Evolutionary conservation across 148 eudicot species (phyloP), one percentile per base, ranked within the genome.

Genomic region (Rhododendron ferrugineum): DNA sequence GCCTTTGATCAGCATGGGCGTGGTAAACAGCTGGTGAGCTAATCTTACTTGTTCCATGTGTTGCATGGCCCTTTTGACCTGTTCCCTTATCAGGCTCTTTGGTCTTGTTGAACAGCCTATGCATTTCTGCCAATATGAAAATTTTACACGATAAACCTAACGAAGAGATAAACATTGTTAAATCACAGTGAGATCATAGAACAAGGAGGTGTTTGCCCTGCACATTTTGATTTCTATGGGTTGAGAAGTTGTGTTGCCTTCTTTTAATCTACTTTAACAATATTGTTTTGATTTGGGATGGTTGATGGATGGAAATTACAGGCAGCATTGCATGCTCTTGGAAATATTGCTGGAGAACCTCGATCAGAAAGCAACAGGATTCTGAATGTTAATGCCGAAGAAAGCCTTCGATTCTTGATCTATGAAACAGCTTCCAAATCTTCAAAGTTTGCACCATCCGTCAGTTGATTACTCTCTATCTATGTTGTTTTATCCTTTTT

Each of bases 291-390:
- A 42, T 81, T 83, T 50, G 40, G 40, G 14, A 40, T 70, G 60
- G 44, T 86, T 76, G 23, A 73, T 89, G 37, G 49, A 40, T 88
- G 75, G 81, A 76, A 74, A 83, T 54, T 54, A 78, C 91, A 96
- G 99, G 98, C 96, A 83, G 98, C 97, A 56, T 89, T 96, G 88
- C 93, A 93, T 94, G 93, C 99, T 42, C 92, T 96, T 85, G 99
- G 89, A 40, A 95, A 89, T 87, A 92, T 96, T 82, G 89, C 82
- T 47, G 99, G 99, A 74, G 95, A 90, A 87, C 86, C 92, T 89
- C 92, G 99, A 80, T 64, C 90, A 13, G 95, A 87, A 87, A 91
- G 89, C 88, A 86, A 84, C 74, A 86, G 84, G 66, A 23, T 94
- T 68, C 90, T 95, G 58, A 90, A 85, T 78, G 81, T 68, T 78